Evolutionary conservation across 2,329 filamentous ascomycete species (phyloP).

Genomic region (Aulographum hederae): DNA sequence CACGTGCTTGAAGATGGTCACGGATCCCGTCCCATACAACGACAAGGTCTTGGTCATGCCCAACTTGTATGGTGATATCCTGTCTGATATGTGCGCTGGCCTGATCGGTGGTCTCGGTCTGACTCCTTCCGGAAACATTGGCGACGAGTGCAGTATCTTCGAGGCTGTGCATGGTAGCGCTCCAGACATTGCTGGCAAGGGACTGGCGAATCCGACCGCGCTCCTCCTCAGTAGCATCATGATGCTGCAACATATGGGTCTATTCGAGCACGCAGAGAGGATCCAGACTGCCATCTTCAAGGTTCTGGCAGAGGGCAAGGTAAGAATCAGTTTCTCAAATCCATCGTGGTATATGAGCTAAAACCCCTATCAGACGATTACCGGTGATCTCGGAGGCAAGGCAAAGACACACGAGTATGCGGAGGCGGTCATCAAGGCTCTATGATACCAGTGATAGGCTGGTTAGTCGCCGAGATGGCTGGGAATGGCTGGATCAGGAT

Average conservation of each 20-base stretch:
- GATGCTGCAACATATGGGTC: constrained; percentile 98
- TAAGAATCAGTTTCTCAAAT: too few species aligned
- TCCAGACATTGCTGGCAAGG: constrained; percentile 91
- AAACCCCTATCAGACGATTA: constrained; percentile 42
- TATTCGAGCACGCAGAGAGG: constrained; percentile 63
- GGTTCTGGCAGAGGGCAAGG: constrained; percentile 89
- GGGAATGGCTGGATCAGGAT: too few species aligned
- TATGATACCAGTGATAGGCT: constrained; percentile 12
- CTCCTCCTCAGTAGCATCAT: constrained; percentile 92
- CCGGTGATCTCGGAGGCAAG: constrained; percentile 89
- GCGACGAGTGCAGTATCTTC: constrained; percentile 98
- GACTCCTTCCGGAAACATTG: constrained; percentile 95
- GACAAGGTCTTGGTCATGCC: constrained; percentile 97
- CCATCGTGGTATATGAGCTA: too few species aligned
- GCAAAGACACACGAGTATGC: constrained; percentile 93
- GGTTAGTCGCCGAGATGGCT: neutral
- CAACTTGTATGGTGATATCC: constrained; percentile 98
- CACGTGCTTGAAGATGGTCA: constrained; percentile 97
- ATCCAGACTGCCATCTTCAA: constrained; percentile 94
- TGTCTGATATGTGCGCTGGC: constrained; percentile 98
- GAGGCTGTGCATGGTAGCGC: constrained; percentile 88
- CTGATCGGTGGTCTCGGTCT: constrained; percentile 94
- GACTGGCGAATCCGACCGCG: constrained; percentile 90
- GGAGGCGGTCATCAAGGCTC: constrained; percentile 63
- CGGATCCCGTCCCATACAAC: constrained; percentile 90